Evolutionary conservation across 2,329 filamentous ascomycete genomes (phyloP), one percentile per base, ranked within the genome.

Genomic region (Coniochaeta sp.): DNA sequence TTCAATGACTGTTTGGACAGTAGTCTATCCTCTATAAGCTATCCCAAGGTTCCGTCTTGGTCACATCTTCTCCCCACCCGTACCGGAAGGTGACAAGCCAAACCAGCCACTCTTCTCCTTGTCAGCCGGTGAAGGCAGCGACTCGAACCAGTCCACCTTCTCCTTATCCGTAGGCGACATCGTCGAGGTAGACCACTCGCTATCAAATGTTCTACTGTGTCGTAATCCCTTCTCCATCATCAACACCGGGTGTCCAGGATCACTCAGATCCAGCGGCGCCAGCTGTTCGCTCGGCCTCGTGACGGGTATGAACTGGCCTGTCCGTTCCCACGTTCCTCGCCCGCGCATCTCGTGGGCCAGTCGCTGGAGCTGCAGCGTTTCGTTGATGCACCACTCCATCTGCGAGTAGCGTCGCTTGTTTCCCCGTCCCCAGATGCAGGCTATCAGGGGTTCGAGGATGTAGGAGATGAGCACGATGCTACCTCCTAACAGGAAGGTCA

Each of bases 291-390:
- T 30, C 28, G 40, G 45, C 10, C 42, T 53, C 35, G 56, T 57
- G 35, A 56, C 54, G 48, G 53, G 55, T 2, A 58, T 42, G 12
- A 35, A 28, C 2, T 52, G 40, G 1, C 48, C 48, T 14, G 48
- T 18, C 24, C 40, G 14, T 1, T 24, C 28, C 52, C 48, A 51
- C 13, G 30, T 40, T 3, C 48, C 52, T 31, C 40, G 6, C n/a
- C 56, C 56, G 0, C 53, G 14, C 9, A 53, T 57, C 30, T 65
- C 62, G 28, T 65, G 58, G 2, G 59, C 60, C 7, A 64, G 54
- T 0, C 62, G 56, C 30, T 63, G 62, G 0, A 64, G 54, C 35
- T 65, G 62, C 9, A 64, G 40, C 0, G 56, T 61, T 4, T 53
- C 52, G 49, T 61, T 60, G 7, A 55, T 48, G 1, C 26, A 28